These are phyloP conservation scores for Ambrosiella beaveri DNA, from an alignment of 2,329 filamentous ascomycete species.

Conservation along the genomic window DNA sequence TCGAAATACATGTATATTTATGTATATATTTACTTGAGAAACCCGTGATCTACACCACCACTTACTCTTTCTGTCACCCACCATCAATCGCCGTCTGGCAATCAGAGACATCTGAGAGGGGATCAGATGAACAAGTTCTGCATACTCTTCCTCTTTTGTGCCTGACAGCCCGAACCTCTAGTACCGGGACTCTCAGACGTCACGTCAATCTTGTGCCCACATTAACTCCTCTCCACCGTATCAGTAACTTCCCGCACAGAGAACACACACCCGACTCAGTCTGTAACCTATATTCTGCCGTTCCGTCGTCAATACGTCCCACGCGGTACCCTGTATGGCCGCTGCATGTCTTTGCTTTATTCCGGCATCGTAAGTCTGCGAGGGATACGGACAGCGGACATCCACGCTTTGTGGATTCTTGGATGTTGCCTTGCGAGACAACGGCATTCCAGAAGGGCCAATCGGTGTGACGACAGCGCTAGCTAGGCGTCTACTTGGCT, in stretches of 20 bases:
- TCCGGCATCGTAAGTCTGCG: not conserved
- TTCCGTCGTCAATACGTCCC: not conserved
- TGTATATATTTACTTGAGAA: too few relatives aligned
- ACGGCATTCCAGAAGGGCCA: not conserved
- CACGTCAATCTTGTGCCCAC: not conserved
- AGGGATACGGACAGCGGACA: not conserved
- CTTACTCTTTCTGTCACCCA: too few relatives aligned
- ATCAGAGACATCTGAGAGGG: too few relatives aligned
- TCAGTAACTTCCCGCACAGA: not conserved
- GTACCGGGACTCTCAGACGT: not conserved
- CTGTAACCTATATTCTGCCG: not conserved
- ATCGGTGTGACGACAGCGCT: constrained; percentile 2
- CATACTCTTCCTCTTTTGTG: not conserved
- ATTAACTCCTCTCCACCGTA: not conserved
- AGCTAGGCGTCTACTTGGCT: not conserved
- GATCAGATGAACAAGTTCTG: too few relatives aligned
- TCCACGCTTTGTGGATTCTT: not conserved
- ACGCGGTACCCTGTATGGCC: not conserved
- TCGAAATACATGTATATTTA: too few relatives aligned
- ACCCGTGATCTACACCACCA: too few relatives aligned
- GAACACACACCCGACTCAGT: not conserved
- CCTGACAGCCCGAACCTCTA: not conserved
- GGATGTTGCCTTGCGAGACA: not conserved
- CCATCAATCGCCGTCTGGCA: too few relatives aligned
- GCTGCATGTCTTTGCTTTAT: not conserved